phyloP scores from a whole-genome alignment of 2,329 filamentous ascomycete species.

The Sclerotiophoma versabilis region DNA sequence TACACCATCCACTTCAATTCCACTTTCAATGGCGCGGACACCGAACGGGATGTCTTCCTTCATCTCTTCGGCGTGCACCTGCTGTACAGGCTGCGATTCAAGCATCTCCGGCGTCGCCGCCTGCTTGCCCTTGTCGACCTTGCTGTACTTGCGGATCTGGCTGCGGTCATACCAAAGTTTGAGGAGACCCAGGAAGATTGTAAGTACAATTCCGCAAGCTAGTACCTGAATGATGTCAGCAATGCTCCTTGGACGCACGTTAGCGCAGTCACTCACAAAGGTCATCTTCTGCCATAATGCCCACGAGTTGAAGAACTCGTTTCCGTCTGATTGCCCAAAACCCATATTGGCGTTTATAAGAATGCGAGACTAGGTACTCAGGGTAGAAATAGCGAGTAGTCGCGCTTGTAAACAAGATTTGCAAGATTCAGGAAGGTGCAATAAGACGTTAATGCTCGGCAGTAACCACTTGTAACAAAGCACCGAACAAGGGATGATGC shows the following conservation, averaged over 20 bases:
- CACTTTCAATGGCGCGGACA: slow-evolving; percentile 81
- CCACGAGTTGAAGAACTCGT: slow-evolving; percentile 64
- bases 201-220: slow-evolving; percentile 72
- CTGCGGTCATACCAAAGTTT: slow-evolving; percentile 64
- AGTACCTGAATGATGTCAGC: slow-evolving; percentile 66
- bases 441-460: slow-evolving; percentile 17
- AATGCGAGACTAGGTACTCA: slow-evolving; percentile 22
- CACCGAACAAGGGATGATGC: slow-evolving; percentile 21
- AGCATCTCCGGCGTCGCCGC: slow-evolving; percentile 66
- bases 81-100: slow-evolving; percentile 66
- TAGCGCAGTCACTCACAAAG: slow-evolving; percentile 68
- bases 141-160: slow-evolving; percentile 53
- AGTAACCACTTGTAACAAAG: slow-evolving; percentile 23
- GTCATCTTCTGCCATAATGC: slow-evolving; percentile 88
- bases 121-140: slow-evolving; percentile 47
- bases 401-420: slow-evolving; percentile 14
- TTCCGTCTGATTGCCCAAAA: slow-evolving; percentile 37
- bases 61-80: slow-evolving; percentile 58
- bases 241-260: background rate
- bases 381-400: slow-evolving; percentile 31
- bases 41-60: slow-evolving; percentile 80
- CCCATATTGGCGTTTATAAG: slow-evolving; percentile 25
- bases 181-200: slow-evolving; percentile 71
- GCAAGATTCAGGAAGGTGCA: slow-evolving; percentile 25
- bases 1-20: slow-evolving; percentile 84